phyloP scores from a whole-genome alignment of 495 filamentous ascomycete genomes.

The Aspergillus asperescens region DNA sequence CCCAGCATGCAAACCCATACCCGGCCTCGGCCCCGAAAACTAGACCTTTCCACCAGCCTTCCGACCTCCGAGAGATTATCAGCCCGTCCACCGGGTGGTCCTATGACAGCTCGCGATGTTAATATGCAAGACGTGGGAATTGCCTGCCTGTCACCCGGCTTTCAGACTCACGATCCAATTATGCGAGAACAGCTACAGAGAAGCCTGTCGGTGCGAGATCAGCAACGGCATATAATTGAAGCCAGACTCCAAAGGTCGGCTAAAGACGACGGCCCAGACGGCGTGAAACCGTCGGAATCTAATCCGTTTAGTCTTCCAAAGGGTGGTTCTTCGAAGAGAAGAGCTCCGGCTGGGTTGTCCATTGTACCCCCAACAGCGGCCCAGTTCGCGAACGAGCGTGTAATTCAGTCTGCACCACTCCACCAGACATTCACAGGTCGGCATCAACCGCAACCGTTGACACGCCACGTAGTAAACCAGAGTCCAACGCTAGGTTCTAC shows the following conservation, averaged over 20 bases:
- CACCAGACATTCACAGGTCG: slow-evolving; percentile 92
- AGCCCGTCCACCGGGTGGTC: slow-evolving; percentile 65
- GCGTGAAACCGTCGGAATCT: slow-evolving; percentile 46
- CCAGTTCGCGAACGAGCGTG: slow-evolving; percentile 90
- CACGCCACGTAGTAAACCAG: slow-evolving; percentile 77
- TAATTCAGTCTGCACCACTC: slow-evolving; percentile 95
- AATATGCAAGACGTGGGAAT: slow-evolving; percentile 89
- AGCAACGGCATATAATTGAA: slow-evolving; percentile 93
- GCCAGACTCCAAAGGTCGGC: slow-evolving; percentile 80
- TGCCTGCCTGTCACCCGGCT: slow-evolving; percentile 91
- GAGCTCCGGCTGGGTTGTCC: slow-evolving; percentile 81
- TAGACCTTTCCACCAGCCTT: slow-evolving; percentile 75
- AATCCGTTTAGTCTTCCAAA: slow-evolving; percentile 54
- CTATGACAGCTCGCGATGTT: slow-evolving; percentile 73
- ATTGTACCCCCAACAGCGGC: slow-evolving; percentile 96
- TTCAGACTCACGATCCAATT: slow-evolving; percentile 90
- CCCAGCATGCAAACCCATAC: slow-evolving; percentile 64
- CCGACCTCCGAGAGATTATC: slow-evolving; percentile 54
- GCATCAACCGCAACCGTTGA: slow-evolving; percentile 73
- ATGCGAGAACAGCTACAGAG: slow-evolving; percentile 94
- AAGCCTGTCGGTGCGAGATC: slow-evolving; percentile 88
- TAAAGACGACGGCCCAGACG: slow-evolving; percentile 65
- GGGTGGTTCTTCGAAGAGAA: slow-evolving; percentile 65
- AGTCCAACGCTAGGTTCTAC: slow-evolving; percentile 80
- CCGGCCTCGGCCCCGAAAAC: slow-evolving; percentile 78